Percentiles rank a stretch among this genome's conserved stretches.
Evolutionary conservation across 306 rosid species (phyloP).

Genomic region (Ziziphus jujuba): DNA sequence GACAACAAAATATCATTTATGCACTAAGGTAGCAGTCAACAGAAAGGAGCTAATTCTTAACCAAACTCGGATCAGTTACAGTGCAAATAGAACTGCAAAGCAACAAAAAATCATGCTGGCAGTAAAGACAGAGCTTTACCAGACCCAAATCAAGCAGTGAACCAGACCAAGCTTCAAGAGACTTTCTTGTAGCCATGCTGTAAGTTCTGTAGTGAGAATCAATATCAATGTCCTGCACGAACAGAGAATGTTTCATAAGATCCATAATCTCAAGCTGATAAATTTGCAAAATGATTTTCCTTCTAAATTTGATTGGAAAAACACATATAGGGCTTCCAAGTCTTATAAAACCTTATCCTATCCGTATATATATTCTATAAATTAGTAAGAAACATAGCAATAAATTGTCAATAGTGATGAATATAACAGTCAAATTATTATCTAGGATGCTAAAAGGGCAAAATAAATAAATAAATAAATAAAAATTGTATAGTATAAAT

Average conservation of each 20-base stretch:
- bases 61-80: not conserved
- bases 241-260: conserved; percentile 15
- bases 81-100: not conserved
- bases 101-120: conserved; percentile 5
- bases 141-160: conserved; percentile 84
- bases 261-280: not conserved
- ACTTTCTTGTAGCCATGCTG: conserved; percentile 66
- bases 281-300: no score
- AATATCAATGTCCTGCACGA: conserved; percentile 68
- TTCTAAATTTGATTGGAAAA: no score
- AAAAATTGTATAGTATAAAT: no score
- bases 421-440: no score
- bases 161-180: conserved; percentile 94
- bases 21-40: no score
- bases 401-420: no score
- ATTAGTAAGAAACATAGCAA: no score
- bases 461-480: no score
- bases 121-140: conserved; percentile 47
- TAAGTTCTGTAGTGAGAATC: conserved; percentile 62
- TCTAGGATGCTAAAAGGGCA: no score
- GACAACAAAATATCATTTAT: no score
- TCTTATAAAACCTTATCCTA: no score
- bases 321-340: not conserved
- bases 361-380: no score
- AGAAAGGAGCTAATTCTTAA: not conserved